A percentile compares a stretch with the other conserved stretches of the same genome.
phyloP scores from a whole-genome alignment of 2,329 filamentous ascomycete genomes.

The Stylonectria norvegica region DNA sequence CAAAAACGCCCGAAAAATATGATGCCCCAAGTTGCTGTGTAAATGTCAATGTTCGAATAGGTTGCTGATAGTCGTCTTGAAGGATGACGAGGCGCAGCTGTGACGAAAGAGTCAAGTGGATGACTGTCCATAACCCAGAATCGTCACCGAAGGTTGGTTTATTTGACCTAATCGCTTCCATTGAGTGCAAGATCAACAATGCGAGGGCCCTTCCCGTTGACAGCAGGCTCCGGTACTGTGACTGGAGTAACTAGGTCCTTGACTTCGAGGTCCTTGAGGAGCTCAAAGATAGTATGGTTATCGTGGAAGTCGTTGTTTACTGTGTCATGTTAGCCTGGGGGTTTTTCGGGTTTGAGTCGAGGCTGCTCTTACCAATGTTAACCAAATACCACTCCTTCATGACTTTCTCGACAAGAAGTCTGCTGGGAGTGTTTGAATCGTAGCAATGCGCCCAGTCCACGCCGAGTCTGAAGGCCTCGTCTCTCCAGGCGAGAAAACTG shows the following conservation, averaged over 20 bases:
- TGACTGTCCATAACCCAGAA: too few relatives aligned
- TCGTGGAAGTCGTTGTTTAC: constrained; percentile 98
- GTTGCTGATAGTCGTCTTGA: too few relatives aligned
- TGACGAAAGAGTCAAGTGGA: too few relatives aligned
- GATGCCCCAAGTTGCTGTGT: background rate
- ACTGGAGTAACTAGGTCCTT: constrained; percentile 53
- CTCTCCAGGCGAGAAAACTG: constrained; percentile 97
- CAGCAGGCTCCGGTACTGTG: background rate
- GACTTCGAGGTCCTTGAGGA: constrained; percentile 77
- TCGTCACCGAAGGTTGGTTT: too few relatives aligned
- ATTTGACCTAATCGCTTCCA: too few relatives aligned
- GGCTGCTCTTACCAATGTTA: constrained; percentile 72
- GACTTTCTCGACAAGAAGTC: constrained; percentile 73
- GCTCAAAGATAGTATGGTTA: constrained; percentile 73
- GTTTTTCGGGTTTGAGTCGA: constrained; percentile 1
- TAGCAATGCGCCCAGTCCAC: constrained; percentile 94
- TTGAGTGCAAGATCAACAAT: too few relatives aligned
- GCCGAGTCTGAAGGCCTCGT: constrained; percentile 91
- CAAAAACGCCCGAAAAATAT: constrained; percentile 13
- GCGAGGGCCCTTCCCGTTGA: too few relatives aligned
- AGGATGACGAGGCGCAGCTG: too few relatives aligned
- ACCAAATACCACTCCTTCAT: constrained; percentile 92
- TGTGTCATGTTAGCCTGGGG: constrained; percentile 32
- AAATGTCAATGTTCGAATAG: too few relatives aligned
- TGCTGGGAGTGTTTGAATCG: constrained; percentile 69